Percentiles rank a stretch among this genome's conserved stretches.
Evolutionary conservation across 257 asterid genomes (phyloP).

Genomic region (Phtheirospermum japonicum): DNA sequence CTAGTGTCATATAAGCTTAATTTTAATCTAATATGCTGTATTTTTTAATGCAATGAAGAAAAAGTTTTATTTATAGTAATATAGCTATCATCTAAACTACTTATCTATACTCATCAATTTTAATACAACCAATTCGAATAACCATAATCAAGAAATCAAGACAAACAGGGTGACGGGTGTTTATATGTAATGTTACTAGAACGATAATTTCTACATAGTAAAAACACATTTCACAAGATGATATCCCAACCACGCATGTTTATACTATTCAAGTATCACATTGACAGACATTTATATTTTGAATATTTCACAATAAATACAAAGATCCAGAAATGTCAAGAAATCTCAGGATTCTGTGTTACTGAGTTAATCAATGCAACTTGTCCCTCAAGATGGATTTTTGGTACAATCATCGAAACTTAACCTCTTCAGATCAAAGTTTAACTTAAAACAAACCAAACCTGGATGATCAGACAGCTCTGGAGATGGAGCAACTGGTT

Average conservation of each 20-base stretch:
- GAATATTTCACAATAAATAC: no score
- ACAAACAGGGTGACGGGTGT: conserved; percentile 1
- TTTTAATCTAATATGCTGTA: neutral
- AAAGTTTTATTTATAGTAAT: neutral
- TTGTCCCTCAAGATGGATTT: conserved; percentile 15
- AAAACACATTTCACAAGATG: neutral
- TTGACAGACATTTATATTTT: no score
- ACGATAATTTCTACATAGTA: neutral
- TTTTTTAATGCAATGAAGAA: neutral
- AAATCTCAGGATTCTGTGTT: neutral
- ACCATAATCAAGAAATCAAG: neutral
- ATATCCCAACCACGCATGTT: neutral
- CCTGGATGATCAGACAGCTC: conserved; percentile 61
- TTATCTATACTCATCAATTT: neutral
- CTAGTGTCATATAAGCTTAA: neutral
- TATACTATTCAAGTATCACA: neutral
- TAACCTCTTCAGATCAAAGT: conserved; percentile 14
- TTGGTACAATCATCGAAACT: neutral
- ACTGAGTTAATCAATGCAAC: conserved; percentile 12
- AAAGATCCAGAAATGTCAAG: no score
- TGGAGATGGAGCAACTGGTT: conserved; percentile 51
- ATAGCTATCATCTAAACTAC: neutral
- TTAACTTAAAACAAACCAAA: conserved; percentile 29
- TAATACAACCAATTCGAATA: neutral
- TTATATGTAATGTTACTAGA: neutral